phyloP scores from a whole-genome alignment of 306 rosid genomes.

The Lathyrus oleraceus region DNA sequence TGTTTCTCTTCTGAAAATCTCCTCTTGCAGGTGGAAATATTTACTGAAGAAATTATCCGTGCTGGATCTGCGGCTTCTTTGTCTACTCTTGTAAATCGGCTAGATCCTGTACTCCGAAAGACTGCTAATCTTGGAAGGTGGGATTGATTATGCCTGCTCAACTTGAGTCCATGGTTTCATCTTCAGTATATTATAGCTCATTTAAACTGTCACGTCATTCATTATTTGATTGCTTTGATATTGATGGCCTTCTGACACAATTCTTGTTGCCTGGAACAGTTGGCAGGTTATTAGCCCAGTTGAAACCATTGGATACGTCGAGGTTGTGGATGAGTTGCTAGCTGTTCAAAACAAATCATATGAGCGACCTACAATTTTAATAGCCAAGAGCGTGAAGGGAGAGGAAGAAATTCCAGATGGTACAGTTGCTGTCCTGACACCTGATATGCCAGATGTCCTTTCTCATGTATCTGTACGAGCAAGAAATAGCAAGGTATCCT shows the following conservation, averaged over 20 bases:
- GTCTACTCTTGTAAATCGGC: slow-evolving; percentile 84
- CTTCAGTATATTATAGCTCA: slow-evolving; percentile 14
- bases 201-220: slow-evolving; percentile 17
- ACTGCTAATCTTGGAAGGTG: slow-evolving; percentile 96
- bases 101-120: slow-evolving; percentile 90
- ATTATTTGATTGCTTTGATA: slow-evolving; percentile 24
- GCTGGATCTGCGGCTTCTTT: slow-evolving; percentile 97
- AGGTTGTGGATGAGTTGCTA: slow-evolving; percentile 88
- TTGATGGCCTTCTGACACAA: slow-evolving; percentile 41
- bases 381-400: slow-evolving; percentile 84
- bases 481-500: slow-evolving; percentile 85
- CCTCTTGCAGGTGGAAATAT: slow-evolving; percentile 79
- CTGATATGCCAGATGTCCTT: slow-evolving; percentile 98
- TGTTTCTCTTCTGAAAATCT: slow-evolving; percentile 45
- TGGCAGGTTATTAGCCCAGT: slow-evolving; percentile 99
- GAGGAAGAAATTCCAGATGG: slow-evolving; percentile 99
- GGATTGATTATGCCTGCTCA: slow-evolving; percentile 30
- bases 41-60: slow-evolving; percentile 97
- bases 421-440: slow-evolving; percentile 93
- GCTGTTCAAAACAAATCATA: slow-evolving; percentile 83
- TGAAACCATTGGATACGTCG: slow-evolving; percentile 85
- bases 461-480: slow-evolving; percentile 99
- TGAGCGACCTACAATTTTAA: slow-evolving; percentile 83
- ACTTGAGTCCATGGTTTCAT: slow-evolving; percentile 34
- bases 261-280: slow-evolving; percentile 57